Conservation (phyloP, 495 filamentous ascomycete genomes). For the Pyrenula aspistea region DNA sequence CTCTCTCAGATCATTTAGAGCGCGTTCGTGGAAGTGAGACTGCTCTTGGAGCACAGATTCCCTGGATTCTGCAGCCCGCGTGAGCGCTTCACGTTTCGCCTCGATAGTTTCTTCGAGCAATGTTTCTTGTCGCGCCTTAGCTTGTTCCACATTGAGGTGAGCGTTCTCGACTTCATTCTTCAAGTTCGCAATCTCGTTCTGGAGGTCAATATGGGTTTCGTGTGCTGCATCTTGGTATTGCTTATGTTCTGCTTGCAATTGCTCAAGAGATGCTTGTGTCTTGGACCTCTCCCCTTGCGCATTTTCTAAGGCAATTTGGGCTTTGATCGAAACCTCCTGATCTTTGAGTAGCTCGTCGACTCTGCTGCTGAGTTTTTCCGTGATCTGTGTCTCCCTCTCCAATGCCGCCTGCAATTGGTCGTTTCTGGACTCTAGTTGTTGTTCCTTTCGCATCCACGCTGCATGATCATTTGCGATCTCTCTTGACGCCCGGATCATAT, state of each 20-base stretch:
- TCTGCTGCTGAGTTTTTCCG: constrained; percentile 70
- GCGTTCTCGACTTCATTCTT: constrained; percentile 59
- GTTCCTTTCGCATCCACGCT: constrained; percentile 58
- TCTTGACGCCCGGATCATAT: constrained; percentile 64
- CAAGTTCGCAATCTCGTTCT: constrained; percentile 55
- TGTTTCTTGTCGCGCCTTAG: constrained; percentile 60
- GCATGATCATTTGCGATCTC: constrained; percentile 72
- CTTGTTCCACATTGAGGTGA: constrained; percentile 60
- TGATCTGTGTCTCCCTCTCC: constrained; percentile 62
- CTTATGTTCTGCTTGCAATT: constrained; percentile 54
- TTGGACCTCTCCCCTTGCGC: constrained; percentile 41
- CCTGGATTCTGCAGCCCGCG: constrained; percentile 45
- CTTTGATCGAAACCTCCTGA: constrained; percentile 58
- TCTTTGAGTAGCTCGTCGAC: constrained; percentile 52
- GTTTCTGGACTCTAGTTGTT: constrained; percentile 59
- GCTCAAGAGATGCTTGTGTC: constrained; percentile 49
- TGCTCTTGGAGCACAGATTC: constrained; percentile 56
- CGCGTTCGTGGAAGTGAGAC: constrained; percentile 56
- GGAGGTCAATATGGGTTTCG: constrained; percentile 49
- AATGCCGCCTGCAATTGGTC: constrained; percentile 70
- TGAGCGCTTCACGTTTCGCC: constrained; percentile 35
- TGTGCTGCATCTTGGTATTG: constrained; percentile 47
- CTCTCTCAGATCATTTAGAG: constrained; percentile 45
- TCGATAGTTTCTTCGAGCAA: constrained; percentile 64
- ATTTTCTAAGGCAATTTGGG: constrained; percentile 32